Evolutionary conservation across 208 protist genomes (phyloP).

Genomic region (Acanthamoeba divionensis): DNA sequence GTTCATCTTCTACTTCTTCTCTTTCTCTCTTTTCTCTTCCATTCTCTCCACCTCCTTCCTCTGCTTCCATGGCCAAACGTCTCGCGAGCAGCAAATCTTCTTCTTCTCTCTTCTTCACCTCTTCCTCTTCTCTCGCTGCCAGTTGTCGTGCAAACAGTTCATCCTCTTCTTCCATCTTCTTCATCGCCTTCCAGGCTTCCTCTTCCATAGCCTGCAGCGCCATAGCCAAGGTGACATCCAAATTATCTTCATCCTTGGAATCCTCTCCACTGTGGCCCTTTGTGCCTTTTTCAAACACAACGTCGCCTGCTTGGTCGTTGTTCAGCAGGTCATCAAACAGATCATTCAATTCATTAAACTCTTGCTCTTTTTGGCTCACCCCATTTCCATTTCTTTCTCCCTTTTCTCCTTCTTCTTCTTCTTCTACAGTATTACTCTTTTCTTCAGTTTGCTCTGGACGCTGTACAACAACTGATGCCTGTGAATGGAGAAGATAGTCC

Average conservation of each 20-base stretch:
- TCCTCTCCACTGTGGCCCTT: neutral
- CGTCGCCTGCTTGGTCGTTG: neutral
- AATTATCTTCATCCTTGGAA: neutral
- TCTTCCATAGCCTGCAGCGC: constrained; percentile 49
- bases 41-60: neutral
- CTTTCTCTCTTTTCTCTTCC: too few species aligned
- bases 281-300: neutral
- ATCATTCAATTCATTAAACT: neutral
- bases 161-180: constrained; percentile 7
- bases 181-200: neutral
- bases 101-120: constrained; percentile 23
- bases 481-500: too few species aligned
- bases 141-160: neutral
- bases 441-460: too few species aligned
- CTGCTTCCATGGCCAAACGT: neutral
- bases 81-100: constrained; percentile 6
- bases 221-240: neutral
- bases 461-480: too few species aligned
- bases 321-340: constrained; percentile 3
- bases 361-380: neutral
- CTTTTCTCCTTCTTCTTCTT: neutral
- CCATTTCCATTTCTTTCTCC: neutral
- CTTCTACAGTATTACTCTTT: too few species aligned
- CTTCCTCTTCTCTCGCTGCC: neutral
- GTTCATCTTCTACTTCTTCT: too few species aligned